Percentiles rank a stretch among this genome's conserved stretches.
Evolutionary conservation across 2,329 filamentous ascomycete genomes (phyloP).

Genomic region (Colletotrichum lentis): DNA sequence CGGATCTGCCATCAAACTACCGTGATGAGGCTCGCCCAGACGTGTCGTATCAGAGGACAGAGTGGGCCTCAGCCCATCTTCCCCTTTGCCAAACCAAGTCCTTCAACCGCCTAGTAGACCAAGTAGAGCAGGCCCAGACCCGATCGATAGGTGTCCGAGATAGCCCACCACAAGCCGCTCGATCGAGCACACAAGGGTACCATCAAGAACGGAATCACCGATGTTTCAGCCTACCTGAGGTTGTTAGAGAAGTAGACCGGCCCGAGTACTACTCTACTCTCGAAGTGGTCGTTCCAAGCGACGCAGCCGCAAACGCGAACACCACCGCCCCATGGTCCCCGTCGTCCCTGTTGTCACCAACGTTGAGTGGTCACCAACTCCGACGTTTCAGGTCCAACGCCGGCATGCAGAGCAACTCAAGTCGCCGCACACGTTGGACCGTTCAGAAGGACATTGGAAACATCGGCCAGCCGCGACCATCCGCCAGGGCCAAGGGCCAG

Average conservation of each 20-base stretch:
- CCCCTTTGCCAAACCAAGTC: background rate
- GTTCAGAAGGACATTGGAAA: constrained; percentile 11
- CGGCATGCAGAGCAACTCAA: background rate
- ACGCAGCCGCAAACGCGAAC: no score
- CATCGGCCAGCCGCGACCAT: constrained; percentile 4
- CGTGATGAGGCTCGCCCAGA: background rate
- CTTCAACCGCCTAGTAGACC: background rate
- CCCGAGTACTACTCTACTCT: background rate
- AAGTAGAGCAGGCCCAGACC: background rate
- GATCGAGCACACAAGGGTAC: background rate
- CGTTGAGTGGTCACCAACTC: background rate
- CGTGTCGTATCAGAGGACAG: background rate
- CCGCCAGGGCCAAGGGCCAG: background rate
- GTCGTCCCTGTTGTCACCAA: background rate
- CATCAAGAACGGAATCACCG: background rate
- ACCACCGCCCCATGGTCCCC: background rate
- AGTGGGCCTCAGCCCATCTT: background rate
- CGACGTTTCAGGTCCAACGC: background rate
- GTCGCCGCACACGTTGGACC: background rate
- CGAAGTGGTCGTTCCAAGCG: background rate
- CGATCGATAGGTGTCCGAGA: background rate
- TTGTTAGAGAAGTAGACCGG: background rate
- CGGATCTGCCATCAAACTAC: background rate
- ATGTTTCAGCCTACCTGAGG: background rate
- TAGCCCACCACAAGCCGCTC: background rate